Conservation (phyloP, 2,329 filamentous ascomycete genomes). For the Penicillium sp. region DNA sequence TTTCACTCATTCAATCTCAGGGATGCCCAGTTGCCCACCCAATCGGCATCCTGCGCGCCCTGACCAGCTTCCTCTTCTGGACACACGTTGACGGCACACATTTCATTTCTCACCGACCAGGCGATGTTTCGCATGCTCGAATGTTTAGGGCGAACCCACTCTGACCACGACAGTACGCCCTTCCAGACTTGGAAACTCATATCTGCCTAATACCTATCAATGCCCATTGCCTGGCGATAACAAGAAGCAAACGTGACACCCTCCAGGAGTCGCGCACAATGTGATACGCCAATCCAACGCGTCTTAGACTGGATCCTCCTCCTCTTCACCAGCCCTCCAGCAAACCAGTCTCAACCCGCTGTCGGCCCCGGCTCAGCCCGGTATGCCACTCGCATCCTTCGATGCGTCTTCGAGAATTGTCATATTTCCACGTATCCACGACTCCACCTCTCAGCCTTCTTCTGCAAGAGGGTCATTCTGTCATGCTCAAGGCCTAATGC, state of each 20-base stretch:
- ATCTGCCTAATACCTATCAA: not conserved
- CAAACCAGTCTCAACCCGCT: constrained; percentile 18
- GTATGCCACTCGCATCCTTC: constrained; percentile 22
- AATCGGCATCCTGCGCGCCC: not conserved
- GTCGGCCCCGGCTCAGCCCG: constrained; percentile 22
- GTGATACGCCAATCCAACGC: constrained; percentile 6
- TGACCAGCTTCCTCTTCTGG: not conserved
- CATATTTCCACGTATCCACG: constrained; percentile 6
- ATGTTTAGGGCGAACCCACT: not conserved
- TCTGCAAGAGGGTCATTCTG: constrained; percentile 18
- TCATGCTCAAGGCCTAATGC: constrained; percentile 19
- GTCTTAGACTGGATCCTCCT: constrained; percentile 8
- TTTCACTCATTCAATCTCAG: not conserved
- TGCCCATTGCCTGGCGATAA: not conserved
- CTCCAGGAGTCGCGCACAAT: not conserved
- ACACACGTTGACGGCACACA: not conserved
- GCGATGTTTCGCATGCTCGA: not conserved
- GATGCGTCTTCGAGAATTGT: constrained; percentile 36
- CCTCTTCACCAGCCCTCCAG: not conserved
- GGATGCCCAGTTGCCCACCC: not conserved
- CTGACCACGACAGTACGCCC: not conserved
- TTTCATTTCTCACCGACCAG: not conserved
- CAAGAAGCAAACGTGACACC: not conserved
- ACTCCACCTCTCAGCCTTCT: constrained; percentile 4
- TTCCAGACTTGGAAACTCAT: not conserved